These are phyloP conservation scores for Mycena rebaudengoi DNA, from an alignment of 768 basidiomycete genomes.

Conservation along the genomic window DNA sequence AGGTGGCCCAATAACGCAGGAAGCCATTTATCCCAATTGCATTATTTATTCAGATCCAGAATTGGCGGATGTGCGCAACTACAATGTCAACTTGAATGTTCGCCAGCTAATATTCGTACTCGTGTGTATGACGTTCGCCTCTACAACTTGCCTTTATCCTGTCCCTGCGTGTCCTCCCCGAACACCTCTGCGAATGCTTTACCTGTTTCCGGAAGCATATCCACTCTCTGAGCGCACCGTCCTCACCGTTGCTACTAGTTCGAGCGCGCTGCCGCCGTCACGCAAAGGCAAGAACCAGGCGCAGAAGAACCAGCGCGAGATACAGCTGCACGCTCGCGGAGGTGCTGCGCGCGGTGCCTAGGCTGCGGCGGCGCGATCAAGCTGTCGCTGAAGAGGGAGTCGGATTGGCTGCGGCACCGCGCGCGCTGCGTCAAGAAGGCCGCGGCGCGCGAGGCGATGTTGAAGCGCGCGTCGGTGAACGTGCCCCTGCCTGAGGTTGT, in stretches of 20 bases:
- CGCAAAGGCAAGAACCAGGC: too few relatives aligned
- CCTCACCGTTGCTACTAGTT: too few relatives aligned
- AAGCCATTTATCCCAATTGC: too few relatives aligned
- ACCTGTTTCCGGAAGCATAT: conserved; percentile 74
- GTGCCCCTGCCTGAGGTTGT: background rate
- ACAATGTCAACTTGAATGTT: too few relatives aligned
- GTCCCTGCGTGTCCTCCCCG: conserved; percentile 55
- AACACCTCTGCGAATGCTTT: conserved; percentile 79
- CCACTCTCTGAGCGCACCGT: too few relatives aligned
- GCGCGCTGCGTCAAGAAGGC: conserved; percentile 63
- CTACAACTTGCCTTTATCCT: conserved; percentile 50
- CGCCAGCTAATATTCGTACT: too few relatives aligned
- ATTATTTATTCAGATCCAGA: too few relatives aligned
- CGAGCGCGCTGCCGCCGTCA: conserved; percentile 43
- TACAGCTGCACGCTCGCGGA: conserved; percentile 58
- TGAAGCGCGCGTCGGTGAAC: background rate
- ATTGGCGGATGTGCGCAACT: too few relatives aligned
- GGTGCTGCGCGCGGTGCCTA: conserved; percentile 62
- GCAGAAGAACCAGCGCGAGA: conserved; percentile 56
- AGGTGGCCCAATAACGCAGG: too few relatives aligned
- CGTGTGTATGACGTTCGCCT: too few relatives aligned
- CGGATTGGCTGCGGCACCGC: conserved; percentile 74
- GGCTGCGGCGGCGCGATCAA: conserved; percentile 67
- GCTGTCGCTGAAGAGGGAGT: conserved; percentile 70
- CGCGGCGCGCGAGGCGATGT: conserved; percentile 27